Conservation (phyloP, 768 basidiomycete species). For the Fomitopsis serialis region DNA sequence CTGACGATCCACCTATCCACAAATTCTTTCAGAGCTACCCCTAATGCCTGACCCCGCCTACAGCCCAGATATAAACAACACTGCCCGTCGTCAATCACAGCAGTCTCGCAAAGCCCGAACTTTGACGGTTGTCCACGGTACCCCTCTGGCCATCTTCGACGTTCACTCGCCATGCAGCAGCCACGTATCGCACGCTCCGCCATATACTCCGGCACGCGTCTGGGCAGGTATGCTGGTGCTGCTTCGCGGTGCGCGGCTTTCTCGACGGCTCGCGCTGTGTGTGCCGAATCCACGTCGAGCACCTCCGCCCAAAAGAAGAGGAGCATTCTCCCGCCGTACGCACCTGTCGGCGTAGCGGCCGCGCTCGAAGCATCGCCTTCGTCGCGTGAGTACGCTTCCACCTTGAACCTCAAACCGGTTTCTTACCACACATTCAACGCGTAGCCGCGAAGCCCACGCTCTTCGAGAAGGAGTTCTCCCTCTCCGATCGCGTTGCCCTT, state of each 20-base stretch:
- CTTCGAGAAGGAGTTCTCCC: conserved; percentile 19
- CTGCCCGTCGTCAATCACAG: neutral
- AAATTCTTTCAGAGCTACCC: neutral
- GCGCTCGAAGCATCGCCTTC: conserved; percentile 30
- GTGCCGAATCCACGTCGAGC: neutral
- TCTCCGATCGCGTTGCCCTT: conserved; percentile 28
- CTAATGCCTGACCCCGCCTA: neutral
- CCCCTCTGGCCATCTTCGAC: neutral
- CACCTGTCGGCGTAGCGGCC: conserved; percentile 58
- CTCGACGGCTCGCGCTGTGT: neutral
- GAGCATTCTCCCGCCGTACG: conserved; percentile 38
- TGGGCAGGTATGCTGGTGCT: neutral
- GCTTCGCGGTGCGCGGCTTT: neutral
- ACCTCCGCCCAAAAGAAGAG: neutral
- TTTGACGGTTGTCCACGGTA: neutral
- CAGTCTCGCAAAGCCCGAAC: neutral
- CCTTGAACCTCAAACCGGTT: too few species aligned
- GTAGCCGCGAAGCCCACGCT: conserved; percentile 9
- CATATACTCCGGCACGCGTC: neutral
- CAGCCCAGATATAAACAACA: neutral
- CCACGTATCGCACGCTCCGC: neutral
- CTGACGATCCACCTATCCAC: too few species aligned
- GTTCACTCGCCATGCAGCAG: neutral
- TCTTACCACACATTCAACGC: neutral
- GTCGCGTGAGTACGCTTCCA: neutral